Conservation (phyloP, 2,329 filamentous ascomycete genomes). For the Trichoderma lentiforme region DNA sequence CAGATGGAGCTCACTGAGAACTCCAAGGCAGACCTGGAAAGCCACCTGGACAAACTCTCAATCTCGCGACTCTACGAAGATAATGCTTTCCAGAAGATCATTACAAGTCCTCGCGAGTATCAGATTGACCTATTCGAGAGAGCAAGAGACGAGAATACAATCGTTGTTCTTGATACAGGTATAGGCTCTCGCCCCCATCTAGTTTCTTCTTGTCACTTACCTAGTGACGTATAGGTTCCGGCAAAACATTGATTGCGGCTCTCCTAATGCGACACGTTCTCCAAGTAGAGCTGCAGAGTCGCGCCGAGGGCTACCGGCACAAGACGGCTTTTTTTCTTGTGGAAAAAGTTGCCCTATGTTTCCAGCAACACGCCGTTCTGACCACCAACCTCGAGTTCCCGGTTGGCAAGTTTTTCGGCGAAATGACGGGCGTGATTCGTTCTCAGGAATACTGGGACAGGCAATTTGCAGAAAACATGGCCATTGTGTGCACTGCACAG, state of each 20-base stretch:
- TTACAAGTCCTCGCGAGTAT: slow-evolving; percentile 80
- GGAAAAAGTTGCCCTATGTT: slow-evolving; percentile 83
- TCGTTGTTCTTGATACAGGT: slow-evolving; percentile 93
- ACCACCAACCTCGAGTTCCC: slow-evolving; percentile 75
- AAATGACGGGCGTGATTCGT: slow-evolving; percentile 47
- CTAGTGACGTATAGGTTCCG: slow-evolving; percentile 61
- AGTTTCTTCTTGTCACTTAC: not conserved
- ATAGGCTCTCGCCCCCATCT: slow-evolving; percentile 14
- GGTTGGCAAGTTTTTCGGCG: slow-evolving; percentile 73
- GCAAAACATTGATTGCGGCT: slow-evolving; percentile 94
- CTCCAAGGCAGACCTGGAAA: slow-evolving; percentile 22
- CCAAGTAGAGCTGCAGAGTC: slow-evolving; percentile 70
- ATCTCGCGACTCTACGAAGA: slow-evolving; percentile 34
- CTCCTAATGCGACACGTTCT: slow-evolving; percentile 75
- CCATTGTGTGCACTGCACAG: slow-evolving; percentile 89
- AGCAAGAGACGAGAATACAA: slow-evolving; percentile 80
- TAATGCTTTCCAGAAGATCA: slow-evolving; percentile 52
- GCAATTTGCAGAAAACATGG: slow-evolving; percentile 63
- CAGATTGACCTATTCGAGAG: slow-evolving; percentile 87
- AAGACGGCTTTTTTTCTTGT: slow-evolving; percentile 85
- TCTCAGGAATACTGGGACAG: slow-evolving; percentile 49
- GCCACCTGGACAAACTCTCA: slow-evolving; percentile 28
- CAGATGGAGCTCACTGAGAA: slow-evolving; percentile 34
- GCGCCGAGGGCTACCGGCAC: slow-evolving; percentile 55
- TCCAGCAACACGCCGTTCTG: slow-evolving; percentile 83